phyloP scores from a whole-genome alignment of 2,329 filamentous ascomycete species.

The Mollisia scopiformis region DNA sequence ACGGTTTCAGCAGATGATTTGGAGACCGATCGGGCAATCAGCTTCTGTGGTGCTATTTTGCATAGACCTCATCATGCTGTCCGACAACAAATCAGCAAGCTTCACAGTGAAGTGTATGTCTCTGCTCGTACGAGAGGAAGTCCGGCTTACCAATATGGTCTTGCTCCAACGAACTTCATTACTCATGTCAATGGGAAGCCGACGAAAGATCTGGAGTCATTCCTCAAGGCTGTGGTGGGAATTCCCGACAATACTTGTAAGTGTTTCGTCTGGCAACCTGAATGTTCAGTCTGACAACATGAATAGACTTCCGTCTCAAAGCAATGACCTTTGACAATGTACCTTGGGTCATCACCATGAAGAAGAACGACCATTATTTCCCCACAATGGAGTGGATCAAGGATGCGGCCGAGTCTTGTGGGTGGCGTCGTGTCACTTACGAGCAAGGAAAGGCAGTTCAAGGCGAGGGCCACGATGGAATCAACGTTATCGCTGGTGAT shows the following conservation, averaged over 20 bases:
- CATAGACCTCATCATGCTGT: slow-evolving; percentile 96
- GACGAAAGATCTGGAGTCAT: slow-evolving; percentile 80
- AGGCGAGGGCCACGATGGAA: slow-evolving; percentile 51
- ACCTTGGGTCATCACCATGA: slow-evolving; percentile 99
- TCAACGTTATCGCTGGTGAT: slow-evolving; percentile 33
- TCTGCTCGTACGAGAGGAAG: slow-evolving; percentile 83
- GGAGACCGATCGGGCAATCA: slow-evolving; percentile 88
- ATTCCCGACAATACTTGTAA: slow-evolving; percentile 93
- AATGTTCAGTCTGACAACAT: slow-evolving; percentile 11
- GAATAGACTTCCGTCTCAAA: slow-evolving; percentile 83
- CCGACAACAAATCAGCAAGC: slow-evolving; percentile 93
- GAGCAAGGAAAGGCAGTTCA: slow-evolving; percentile 55
- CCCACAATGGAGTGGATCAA: slow-evolving; percentile 73
- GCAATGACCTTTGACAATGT: slow-evolving; percentile 99
- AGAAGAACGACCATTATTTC: slow-evolving; percentile 99
- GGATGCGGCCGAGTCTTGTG: slow-evolving; percentile 58
- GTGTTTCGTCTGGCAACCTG: slow-evolving; percentile 32
- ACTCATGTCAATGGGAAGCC: slow-evolving; percentile 90
- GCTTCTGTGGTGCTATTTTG: slow-evolving; percentile 92
- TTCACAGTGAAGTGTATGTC: slow-evolving; percentile 96
- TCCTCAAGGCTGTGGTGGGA: slow-evolving; percentile 79
- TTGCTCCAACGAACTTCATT: slow-evolving; percentile 96
- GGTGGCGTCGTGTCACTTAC: slow-evolving; percentile 67
- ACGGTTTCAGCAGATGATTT: slow-evolving; percentile 89
- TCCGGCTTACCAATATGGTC: slow-evolving; percentile 84